Base-by-base conservation (phyloP, 106 monocot genomes). In the Platanthera guangdongensis region DNA sequence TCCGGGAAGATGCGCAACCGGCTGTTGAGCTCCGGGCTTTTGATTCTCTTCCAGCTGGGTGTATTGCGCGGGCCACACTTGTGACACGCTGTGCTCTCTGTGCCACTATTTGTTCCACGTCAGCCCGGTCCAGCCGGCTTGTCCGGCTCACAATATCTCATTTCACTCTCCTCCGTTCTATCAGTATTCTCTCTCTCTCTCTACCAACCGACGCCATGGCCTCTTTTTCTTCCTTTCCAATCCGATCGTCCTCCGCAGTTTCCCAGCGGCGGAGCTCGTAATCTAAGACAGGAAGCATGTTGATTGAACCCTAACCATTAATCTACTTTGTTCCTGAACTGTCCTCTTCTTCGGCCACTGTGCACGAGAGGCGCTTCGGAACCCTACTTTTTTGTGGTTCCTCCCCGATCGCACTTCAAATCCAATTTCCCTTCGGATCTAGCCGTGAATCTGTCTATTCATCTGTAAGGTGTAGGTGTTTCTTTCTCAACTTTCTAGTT, bases 61-160 rank as follows among this genome's bases (percentile, higher is more conserved):
- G 6, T 9, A n/a, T 5, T 76, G 21, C 5, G 83, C 69, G n/a
- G 78, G 51, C 22, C 73, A 75, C 57, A 51, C 48, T 8, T 15
- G 50, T 0, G 14, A 9, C 72, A 19, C 65, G 12, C 47, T 19
- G 71, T 50, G 15, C 83, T 14, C 32, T 77, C 47, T 63, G 30
- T 82, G 79, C 89, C 89, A 68, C 89, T 79, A 86, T 59, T 81
- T 80, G 28, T 39, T 74, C 89, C 89, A 89, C 82, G 86, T 89
- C 86, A 86, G 8, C 59, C 8, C 5, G 47, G 7, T 32, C 49
- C 19, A 14, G 39, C 16, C 77, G 8, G 30, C 11, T 53, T 53
- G 11, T 53, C 13, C 52, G 52, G 11, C 2, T 53, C 2, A 13
- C 52, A 8, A 8, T 53, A 8, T 53, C 13, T 32, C 68, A 10